Evolutionary conservation across 345 rosid genomes (phyloP).

Genomic region (Corchorus olitorius): DNA sequence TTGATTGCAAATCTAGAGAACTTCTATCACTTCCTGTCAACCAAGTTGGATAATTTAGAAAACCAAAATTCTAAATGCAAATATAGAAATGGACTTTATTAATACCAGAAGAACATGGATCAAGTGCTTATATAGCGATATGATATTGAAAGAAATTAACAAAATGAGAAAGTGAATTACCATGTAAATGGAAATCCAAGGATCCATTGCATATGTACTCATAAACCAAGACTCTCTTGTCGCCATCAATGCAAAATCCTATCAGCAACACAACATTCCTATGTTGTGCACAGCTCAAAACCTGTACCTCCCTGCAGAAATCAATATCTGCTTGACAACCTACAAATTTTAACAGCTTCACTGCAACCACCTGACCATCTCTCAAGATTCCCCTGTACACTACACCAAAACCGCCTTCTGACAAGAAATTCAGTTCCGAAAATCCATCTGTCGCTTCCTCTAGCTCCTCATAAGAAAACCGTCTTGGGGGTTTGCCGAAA

Average conservation of each 20-base stretch:
- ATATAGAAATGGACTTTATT: neutral
- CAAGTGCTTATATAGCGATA: no score
- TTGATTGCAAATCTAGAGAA: constrained; percentile 54
- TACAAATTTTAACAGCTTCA: constrained; percentile 51
- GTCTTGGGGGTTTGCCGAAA: constrained; percentile 69
- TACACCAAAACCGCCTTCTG: constrained; percentile 64
- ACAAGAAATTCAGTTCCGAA: constrained; percentile 59
- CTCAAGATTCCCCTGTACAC: constrained; percentile 59
- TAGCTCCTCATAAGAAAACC: constrained; percentile 56
- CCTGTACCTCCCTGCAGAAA: constrained; percentile 69
- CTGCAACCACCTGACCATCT: constrained; percentile 71
- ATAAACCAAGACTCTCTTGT: constrained; percentile 58
- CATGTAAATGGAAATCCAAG: constrained; percentile 68
- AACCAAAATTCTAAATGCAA: neutral
- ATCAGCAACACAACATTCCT: constrained; percentile 70
- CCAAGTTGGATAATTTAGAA: constrained; percentile 16
- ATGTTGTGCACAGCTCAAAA: constrained; percentile 79
- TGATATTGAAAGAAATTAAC: neutral
- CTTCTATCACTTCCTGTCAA: constrained; percentile 44
- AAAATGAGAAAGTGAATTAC: constrained; percentile 36
- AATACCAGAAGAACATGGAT: no score
- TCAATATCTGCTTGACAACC: constrained; percentile 63
- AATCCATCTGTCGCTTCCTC: constrained; percentile 66
- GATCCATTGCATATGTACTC: constrained; percentile 81
- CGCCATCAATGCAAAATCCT: constrained; percentile 61